Conservation (phyloP, 129 eudicot species). For the Daucus carota region DH1_v3.0 NC_030381.2:37964001-37964500, state of each 20-base stretch:
- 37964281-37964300: background rate
- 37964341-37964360: background rate
- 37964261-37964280: background rate
- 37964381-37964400: background rate
- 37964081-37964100: slow-evolving; percentile 98
- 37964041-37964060: background rate
- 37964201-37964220: slow-evolving; percentile 32
- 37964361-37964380: background rate
- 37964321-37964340: background rate
- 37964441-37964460: background rate
- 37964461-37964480: background rate
- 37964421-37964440: background rate
- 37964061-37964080: slow-evolving; percentile 76
- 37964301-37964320: background rate
- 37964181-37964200: slow-evolving; percentile 97
- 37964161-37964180: slow-evolving; percentile 89
- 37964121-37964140: slow-evolving; percentile 95
- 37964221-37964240: background rate
- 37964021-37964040: background rate
- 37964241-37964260: background rate
- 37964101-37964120: slow-evolving; percentile 97
- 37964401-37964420: background rate
- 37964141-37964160: slow-evolving; percentile 94
- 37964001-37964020: background rate
- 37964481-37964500: background rate